phyloP scores from a whole-genome alignment of 768 basidiomycete genomes.

The Pisolithus marmoratus region DNA sequence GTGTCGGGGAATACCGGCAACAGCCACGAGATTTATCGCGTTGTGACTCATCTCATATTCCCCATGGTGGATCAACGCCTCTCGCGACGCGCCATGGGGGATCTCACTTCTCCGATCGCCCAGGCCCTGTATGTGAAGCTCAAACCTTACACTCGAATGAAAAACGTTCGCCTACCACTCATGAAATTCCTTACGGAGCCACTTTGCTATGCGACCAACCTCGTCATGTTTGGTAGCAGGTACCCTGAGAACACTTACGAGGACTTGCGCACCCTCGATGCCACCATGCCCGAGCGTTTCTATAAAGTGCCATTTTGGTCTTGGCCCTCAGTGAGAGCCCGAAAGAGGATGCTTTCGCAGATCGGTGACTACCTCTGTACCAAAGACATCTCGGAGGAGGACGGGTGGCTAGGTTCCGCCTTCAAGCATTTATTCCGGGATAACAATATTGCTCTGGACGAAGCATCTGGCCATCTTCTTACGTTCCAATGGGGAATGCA shows the following conservation, averaged over 20 bases:
- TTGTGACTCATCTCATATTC: slow-evolving; percentile 9
- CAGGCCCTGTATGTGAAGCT: no score
- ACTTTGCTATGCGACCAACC: no score
- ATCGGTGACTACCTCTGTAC: no score
- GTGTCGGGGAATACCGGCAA: not conserved
- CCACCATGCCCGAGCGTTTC: no score
- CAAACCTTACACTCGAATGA: no score
- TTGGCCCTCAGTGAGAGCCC: not conserved
- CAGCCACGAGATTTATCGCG: slow-evolving; percentile 5
- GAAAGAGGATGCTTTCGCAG: slow-evolving; percentile 1
- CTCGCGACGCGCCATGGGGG: slow-evolving; percentile 9
- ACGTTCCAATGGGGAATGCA: slow-evolving; percentile 21
- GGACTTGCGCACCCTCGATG: no score
- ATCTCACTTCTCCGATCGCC: slow-evolving; percentile 10
- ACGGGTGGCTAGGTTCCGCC: no score
- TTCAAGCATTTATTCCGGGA: no score
- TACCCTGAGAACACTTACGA: no score
- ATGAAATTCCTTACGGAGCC: no score
- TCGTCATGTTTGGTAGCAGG: not conserved
- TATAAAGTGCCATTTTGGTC: not conserved
- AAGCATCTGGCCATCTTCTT: slow-evolving; percentile 13
- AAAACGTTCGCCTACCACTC: no score
- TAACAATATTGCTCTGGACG: not conserved
- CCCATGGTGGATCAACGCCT: slow-evolving; percentile 17
- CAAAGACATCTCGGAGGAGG: no score